Percentiles rank a stretch among this genome's conserved stretches.
phyloP scores from a whole-genome alignment of 768 basidiomycete genomes.

The Paxillus involutus region DNA sequence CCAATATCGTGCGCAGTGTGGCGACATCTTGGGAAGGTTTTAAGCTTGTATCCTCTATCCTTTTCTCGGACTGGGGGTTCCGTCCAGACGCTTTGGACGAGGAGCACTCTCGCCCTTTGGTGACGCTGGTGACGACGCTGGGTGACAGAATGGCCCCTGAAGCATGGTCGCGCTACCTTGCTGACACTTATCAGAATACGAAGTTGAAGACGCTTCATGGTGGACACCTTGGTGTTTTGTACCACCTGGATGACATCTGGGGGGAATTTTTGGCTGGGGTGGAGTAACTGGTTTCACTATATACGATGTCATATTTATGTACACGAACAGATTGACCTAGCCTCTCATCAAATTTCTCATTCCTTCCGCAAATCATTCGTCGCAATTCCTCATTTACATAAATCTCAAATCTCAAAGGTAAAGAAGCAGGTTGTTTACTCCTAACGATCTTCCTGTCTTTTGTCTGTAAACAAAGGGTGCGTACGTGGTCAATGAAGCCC shows the following conservation, averaged over 20 bases:
- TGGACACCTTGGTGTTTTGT: slow-evolving; percentile 48
- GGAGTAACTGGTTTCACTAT: slow-evolving; percentile 4
- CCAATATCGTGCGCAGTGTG: slow-evolving; percentile 47
- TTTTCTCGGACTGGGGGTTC: slow-evolving; percentile 56
- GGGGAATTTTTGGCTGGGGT: slow-evolving; percentile 26
- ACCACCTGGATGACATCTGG: slow-evolving; percentile 48
- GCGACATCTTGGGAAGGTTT: slow-evolving; percentile 53
- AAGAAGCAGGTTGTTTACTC: too few species aligned
- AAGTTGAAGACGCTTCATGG: slow-evolving; percentile 43
- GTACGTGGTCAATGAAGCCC: too few species aligned
- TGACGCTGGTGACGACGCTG: slow-evolving; percentile 43
- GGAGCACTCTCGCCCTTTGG: slow-evolving; percentile 42
- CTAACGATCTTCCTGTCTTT: too few species aligned
- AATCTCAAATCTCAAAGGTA: too few species aligned
- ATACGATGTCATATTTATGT: neutral
- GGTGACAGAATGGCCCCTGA: slow-evolving; percentile 43
- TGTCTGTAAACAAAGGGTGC: too few species aligned
- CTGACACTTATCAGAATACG: slow-evolving; percentile 44
- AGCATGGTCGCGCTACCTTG: slow-evolving; percentile 48
- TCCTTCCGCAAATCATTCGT: too few species aligned
- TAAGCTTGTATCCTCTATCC: slow-evolving; percentile 37
- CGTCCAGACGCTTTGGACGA: slow-evolving; percentile 42
- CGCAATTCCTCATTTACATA: too few species aligned
- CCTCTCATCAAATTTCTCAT: too few species aligned
- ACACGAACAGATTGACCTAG: too few species aligned